phyloP scores from a whole-genome alignment of 768 basidiomycete species.

The Ramaria sp. region DNA sequence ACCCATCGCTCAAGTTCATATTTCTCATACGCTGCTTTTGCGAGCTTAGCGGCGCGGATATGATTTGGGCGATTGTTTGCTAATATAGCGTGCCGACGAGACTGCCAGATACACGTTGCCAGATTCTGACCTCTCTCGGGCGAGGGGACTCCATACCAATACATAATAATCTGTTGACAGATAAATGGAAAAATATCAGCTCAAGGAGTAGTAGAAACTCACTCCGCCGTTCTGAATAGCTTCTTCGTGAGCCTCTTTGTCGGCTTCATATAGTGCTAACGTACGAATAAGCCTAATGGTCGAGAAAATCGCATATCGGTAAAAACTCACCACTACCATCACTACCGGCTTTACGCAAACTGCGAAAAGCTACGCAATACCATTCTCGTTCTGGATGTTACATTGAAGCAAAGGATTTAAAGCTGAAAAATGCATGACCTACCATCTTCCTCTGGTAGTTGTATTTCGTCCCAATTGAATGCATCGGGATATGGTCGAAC shows the following conservation, averaged over 20 bases:
- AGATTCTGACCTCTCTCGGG: conserved; percentile 71
- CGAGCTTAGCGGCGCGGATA: conserved; percentile 71
- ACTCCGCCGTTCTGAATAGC: conserved; percentile 82
- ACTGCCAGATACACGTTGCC: conserved; percentile 95
- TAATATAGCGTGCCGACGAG: conserved; percentile 68
- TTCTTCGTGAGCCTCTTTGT: conserved; percentile 84
- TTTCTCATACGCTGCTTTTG: conserved; percentile 63
- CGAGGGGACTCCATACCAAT: conserved; percentile 89
- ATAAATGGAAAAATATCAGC: not conserved
- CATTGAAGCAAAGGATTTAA: not conserved
- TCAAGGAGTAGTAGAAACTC: conserved; percentile 18
- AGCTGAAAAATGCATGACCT: not conserved
- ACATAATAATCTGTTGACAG: conserved; percentile 56
- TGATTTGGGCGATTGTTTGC: conserved; percentile 78
- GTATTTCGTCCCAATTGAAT: conserved; percentile 81
- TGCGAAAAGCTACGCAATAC: conserved; percentile 90
- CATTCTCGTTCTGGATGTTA: conserved; percentile 52
- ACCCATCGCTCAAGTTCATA: conserved; percentile 72
- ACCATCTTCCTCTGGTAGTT: conserved; percentile 47
- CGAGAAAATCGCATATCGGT: not conserved
- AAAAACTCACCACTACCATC: conserved; percentile 49
- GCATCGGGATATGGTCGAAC: conserved; percentile 51
- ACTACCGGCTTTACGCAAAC: conserved; percentile 59
- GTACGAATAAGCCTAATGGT: conserved; percentile 4
- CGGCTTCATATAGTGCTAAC: conserved; percentile 78